These are phyloP conservation scores for Parascedosporium putredinis DNA, from an alignment of 2,329 filamentous ascomycete genomes.

Conservation along the genomic window DNA sequence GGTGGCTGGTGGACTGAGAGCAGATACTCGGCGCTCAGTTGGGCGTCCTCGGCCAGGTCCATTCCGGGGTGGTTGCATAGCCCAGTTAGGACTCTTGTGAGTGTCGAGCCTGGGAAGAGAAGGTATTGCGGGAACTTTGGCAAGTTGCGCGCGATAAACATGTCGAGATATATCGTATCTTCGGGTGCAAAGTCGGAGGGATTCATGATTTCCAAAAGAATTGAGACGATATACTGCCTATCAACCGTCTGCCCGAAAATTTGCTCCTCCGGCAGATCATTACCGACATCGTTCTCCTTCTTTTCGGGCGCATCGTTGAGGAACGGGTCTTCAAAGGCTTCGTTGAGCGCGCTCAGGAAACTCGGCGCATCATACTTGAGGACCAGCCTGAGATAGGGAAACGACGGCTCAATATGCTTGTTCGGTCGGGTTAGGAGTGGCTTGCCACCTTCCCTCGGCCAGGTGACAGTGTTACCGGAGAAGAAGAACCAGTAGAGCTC, in stretches of 20 bases:
- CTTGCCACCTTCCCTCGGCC: slow-evolving; percentile 57
- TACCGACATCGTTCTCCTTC: slow-evolving; percentile 39
- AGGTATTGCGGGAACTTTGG: slow-evolving; percentile 97
- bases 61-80: slow-evolving; percentile 75
- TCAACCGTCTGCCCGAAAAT: slow-evolving; percentile 66
- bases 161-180: slow-evolving; percentile 91
- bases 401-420: slow-evolving; percentile 57
- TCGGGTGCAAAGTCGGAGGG: slow-evolving; percentile 61
- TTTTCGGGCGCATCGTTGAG: slow-evolving; percentile 69
- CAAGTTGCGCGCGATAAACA: slow-evolving; percentile 94
- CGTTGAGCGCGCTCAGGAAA: slow-evolving; percentile 90
- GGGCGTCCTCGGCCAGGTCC: slow-evolving; percentile 82
- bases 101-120: slow-evolving; percentile 73
- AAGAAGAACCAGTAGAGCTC: slow-evolving; percentile 92
- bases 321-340: slow-evolving; percentile 92
- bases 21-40: slow-evolving; percentile 93
- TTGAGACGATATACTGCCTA: slow-evolving; percentile 84
- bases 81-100: slow-evolving; percentile 70
- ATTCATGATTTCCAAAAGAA: slow-evolving; percentile 84
- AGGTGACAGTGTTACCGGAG: slow-evolving; percentile 65
- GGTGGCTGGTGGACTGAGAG: slow-evolving; percentile 88
- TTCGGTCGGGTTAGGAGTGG: slow-evolving; percentile 50
- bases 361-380: slow-evolving; percentile 83
- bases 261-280: slow-evolving; percentile 52
- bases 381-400: slow-evolving; percentile 75